A percentile compares a stretch with the other conserved stretches of the same genome.
Conservation (phyloP, 768 basidiomycete species). For the Russula dissimulans region DNA sequence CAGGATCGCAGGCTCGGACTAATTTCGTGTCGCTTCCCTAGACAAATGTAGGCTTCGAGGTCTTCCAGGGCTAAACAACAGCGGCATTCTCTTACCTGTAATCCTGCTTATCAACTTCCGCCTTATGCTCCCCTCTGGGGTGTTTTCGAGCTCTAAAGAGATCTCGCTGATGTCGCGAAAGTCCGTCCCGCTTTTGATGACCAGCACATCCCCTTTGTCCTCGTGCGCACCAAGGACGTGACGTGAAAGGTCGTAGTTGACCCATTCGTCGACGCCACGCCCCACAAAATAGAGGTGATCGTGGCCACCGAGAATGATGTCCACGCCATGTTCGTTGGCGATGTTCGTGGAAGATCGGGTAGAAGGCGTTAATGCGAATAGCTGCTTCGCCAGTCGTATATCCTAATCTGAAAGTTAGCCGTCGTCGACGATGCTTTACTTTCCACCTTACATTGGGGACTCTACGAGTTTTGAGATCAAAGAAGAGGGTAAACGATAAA, state of each 20-base stretch:
- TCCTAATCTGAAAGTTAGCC: constrained; percentile 39
- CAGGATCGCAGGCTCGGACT: constrained; percentile 40
- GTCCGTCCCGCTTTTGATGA: constrained; percentile 84
- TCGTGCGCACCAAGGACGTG: constrained; percentile 56
- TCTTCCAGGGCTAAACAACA: background rate
- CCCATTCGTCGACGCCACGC: constrained; percentile 57
- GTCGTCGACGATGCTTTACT: background rate
- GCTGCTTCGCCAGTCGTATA: constrained; percentile 55
- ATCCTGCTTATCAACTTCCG: constrained; percentile 53
- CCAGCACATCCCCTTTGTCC: constrained; percentile 62
- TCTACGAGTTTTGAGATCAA: constrained; percentile 13
- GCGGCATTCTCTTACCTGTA: constrained; percentile 36
- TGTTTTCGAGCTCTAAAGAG: constrained; percentile 47
- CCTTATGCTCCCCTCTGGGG: constrained; percentile 55
- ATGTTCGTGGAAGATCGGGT: constrained; percentile 38
- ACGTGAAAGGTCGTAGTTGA: constrained; percentile 45
- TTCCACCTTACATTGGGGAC: constrained; percentile 26
- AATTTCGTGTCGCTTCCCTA: constrained; percentile 62
- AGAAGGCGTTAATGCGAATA: constrained; percentile 50
- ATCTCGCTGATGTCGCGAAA: constrained; percentile 82
- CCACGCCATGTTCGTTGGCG: constrained; percentile 59
- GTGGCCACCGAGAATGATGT: constrained; percentile 80
- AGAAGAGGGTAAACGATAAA: background rate
- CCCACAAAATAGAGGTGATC: constrained; percentile 78
- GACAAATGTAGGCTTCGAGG: background rate